Conservation (phyloP, 805 yeast genomes). For the Helenozyma rhizophorensis region DNA sequence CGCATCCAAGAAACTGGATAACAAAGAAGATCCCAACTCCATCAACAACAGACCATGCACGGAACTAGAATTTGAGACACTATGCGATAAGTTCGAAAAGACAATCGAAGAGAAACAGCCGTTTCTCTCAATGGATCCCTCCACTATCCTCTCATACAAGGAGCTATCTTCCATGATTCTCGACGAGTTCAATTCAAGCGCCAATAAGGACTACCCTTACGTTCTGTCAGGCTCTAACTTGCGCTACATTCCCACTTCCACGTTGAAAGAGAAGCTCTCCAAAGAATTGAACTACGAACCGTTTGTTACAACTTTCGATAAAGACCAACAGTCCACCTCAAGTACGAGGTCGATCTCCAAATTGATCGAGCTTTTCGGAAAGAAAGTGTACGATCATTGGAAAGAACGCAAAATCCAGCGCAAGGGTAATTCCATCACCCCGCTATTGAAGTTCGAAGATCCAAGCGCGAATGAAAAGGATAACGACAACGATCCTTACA, state of each 20-base stretch:
- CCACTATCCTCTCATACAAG: conserved; percentile 62
- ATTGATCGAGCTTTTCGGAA: conserved; percentile 59
- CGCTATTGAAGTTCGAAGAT: conserved; percentile 78
- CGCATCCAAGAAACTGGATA: conserved; percentile 8
- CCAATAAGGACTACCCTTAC: conserved; percentile 21
- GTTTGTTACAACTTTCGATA: conserved; percentile 58
- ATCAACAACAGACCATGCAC: conserved; percentile 39
- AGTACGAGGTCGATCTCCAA: conserved; percentile 42
- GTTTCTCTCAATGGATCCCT: conserved; percentile 78
- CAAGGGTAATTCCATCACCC: conserved; percentile 67
- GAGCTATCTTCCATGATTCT: conserved; percentile 57
- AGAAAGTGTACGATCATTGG: conserved; percentile 76
- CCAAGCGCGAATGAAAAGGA: conserved; percentile 74
- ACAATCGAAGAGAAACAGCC: conserved; percentile 82
- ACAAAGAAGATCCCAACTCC: conserved; percentile 3
- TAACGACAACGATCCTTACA: conserved; percentile 84
- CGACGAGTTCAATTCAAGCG: conserved; percentile 27
- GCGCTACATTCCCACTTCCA: conserved; percentile 46
- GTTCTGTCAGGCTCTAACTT: conserved; percentile 13
- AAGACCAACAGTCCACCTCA: conserved; percentile 22
- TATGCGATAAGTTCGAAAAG: conserved; percentile 70
- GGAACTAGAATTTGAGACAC: conserved; percentile 82
- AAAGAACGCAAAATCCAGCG: conserved; percentile 64
- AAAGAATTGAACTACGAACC: conserved; percentile 52
- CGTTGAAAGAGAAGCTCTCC: conserved; percentile 54